Conservation (phyloP, 257 asterid genomes). For the Solanum rostratum region DNA sequence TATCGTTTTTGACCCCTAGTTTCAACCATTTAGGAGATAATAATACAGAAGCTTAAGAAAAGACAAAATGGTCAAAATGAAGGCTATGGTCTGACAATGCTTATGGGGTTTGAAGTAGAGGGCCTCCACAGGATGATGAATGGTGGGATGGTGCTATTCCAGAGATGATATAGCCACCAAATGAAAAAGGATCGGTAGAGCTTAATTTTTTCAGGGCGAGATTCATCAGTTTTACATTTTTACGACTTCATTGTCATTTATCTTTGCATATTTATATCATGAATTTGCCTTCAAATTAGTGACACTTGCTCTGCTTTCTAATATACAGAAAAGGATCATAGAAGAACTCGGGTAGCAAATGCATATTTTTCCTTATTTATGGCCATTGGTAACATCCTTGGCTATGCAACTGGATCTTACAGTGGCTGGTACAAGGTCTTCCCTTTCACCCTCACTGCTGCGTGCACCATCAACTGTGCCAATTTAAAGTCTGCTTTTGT, state of each 20-base stretch:
- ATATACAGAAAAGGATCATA: conserved; percentile 53
- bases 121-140: neutral
- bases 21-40: neutral
- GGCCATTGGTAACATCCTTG: conserved; percentile 85
- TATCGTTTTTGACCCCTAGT: neutral
- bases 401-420: conserved; percentile 79
- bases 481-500: conserved; percentile 81
- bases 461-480: conserved; percentile 69
- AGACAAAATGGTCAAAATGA: neutral
- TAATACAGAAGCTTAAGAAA: neutral
- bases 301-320: conserved; percentile 1
- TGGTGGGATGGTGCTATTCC: neutral
- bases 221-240: neutral
- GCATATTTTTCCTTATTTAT: conserved; percentile 70
- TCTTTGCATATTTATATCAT: neutral
- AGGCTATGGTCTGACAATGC: neutral
- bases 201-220: neutral
- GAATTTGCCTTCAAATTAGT: conserved; percentile 1
- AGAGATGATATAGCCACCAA: neutral
- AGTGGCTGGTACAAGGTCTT: conserved; percentile 70
- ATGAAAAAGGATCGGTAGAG: neutral
- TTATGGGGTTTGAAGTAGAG: neutral
- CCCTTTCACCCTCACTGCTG: conserved; percentile 57
- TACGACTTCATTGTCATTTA: neutral
- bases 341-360: conserved; percentile 81